phyloP scores from a whole-genome alignment of 805 yeast genomes.

The Starmerella davenportii region DNA sequence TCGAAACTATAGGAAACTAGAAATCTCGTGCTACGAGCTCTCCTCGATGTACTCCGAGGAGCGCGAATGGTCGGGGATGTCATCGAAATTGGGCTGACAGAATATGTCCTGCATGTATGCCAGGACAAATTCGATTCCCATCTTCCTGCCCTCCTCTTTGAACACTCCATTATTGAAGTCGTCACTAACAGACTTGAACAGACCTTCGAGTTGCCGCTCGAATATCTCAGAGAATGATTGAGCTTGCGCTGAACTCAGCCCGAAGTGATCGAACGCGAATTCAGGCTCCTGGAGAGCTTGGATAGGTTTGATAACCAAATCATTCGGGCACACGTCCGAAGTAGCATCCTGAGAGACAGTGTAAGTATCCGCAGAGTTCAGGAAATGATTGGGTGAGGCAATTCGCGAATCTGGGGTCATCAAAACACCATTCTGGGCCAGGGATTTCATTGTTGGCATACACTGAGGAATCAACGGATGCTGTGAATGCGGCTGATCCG shows the following conservation, averaged over 20 bases:
- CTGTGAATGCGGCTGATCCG: not conserved
- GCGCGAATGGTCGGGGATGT: no score
- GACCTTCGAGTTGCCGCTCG: constrained; percentile 1
- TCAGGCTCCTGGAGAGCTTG: not conserved
- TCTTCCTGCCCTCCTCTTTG: not conserved
- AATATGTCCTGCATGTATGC: constrained; percentile 1
- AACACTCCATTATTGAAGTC: not conserved
- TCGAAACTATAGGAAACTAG: no score
- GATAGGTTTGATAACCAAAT: no score
- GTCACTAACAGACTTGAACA: constrained; percentile 1
- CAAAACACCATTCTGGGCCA: not conserved
- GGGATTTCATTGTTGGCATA: no score
- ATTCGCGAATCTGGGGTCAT: not conserved
- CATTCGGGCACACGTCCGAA: no score
- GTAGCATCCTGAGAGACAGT: no score
- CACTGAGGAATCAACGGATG: no score
- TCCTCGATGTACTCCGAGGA: no score
- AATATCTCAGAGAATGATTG: not conserved
- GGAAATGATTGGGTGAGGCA: not conserved
- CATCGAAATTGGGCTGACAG: no score
- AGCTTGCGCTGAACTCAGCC: constrained; percentile 1
- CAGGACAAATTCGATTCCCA: constrained; percentile 6
- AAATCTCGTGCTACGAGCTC: no score
- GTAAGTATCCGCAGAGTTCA: no score
- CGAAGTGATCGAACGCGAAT: not conserved